These are phyloP conservation scores for Syncephalis plumigaleata DNA, from an alignment of 371 early-diverging fungal genomes.

Conservation along the genomic window DNA sequence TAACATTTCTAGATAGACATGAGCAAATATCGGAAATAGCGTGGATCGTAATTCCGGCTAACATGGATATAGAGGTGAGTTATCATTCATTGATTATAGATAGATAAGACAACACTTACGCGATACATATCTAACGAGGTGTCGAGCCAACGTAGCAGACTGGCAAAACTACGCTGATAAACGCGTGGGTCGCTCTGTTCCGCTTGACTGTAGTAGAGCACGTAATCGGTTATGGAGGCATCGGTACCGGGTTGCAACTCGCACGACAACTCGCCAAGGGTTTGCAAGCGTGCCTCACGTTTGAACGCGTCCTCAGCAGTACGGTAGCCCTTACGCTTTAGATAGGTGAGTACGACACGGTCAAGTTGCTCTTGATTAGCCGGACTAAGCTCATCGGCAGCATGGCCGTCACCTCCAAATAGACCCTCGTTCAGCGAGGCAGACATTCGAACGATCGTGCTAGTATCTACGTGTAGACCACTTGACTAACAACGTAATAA, in stretches of 20 bases:
- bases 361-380: too few relatives aligned
- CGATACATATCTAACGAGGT: conserved; percentile 87
- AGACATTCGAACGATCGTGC: too few relatives aligned
- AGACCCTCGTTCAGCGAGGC: too few relatives aligned
- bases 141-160: conserved; percentile 83
- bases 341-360: conserved; percentile 26
- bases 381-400: too few relatives aligned
- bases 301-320: conserved; percentile 24
- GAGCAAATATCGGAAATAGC: background rate
- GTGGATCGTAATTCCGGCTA: background rate
- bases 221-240: conserved; percentile 31
- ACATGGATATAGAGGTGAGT: background rate
- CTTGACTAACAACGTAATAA: too few relatives aligned
- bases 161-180: conserved; percentile 54
- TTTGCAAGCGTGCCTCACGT: conserved; percentile 18
- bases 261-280: conserved; percentile 18
- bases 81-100: background rate
- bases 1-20: background rate
- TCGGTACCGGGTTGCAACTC: conserved; percentile 16
- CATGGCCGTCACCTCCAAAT: too few relatives aligned
- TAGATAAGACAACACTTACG: conserved; percentile 17
- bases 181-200: conserved; percentile 63
- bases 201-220: conserved; percentile 44
- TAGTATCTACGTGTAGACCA: too few relatives aligned
- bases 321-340: conserved; percentile 32